Base-by-base conservation (phyloP, 345 rosid species). In the Clausena lansium region DNA sequence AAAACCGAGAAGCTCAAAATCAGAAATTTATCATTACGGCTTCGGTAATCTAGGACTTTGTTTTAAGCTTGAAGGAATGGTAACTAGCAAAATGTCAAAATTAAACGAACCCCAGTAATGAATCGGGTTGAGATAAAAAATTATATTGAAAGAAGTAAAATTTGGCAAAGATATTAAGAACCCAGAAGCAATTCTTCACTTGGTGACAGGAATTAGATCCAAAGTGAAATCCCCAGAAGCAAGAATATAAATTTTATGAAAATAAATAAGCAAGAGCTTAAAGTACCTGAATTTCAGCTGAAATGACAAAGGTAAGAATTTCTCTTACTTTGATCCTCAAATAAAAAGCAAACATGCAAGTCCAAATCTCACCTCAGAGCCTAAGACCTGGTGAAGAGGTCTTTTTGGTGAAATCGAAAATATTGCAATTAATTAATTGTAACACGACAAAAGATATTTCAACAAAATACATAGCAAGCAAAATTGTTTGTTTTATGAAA, bases 221-320 rank as follows among this genome's bases (percentile, higher is more conserved):
- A 61, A 63, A 71, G 10, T 32, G 65, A 71, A 61, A 39, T 5
- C 9, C 64, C 5, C 17, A 13, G 17, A 52, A 68, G 25, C 32
- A 14, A 69, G 20, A 19, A 38, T 22, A 32, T n/a, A 35, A 69
- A 60, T 62, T 17, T 9, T 27, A 1, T 38, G 7, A 50, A 41
- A 36, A 62, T 0, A 41, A 62, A 32, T 11, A 60, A 61, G 70
- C 62, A 63, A 55, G 20, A 9, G 63, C 58, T 54, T 58, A 36
- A 67, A 67, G 39, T 67, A 69, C 75, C 80, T 70, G 61, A 70
- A 70, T 60, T 47, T 70, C 70, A 47, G 61, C 70, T 62, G 60
- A 69, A 58, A 19, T 2, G 30, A 69, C 14, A 3, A 47, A 70
- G 47, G 33, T 5, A 41, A 4, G 67, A 30, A 28, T 39, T 59